Evolutionary conservation across 2,329 filamentous ascomycete species (phyloP).

Genomic region (Calonectria multiphialidica): DNA sequence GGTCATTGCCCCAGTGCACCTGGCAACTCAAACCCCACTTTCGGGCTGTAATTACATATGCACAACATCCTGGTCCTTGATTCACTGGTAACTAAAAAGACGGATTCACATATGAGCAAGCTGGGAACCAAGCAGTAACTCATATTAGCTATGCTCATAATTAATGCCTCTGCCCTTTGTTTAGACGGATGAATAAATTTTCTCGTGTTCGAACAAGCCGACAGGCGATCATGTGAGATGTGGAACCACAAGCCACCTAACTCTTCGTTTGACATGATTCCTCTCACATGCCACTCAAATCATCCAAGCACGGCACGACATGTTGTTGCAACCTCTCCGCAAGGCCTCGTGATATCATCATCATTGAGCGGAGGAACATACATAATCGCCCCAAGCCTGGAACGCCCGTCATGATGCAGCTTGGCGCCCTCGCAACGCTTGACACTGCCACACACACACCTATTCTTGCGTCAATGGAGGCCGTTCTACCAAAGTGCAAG

Average conservation of each 20-base stretch:
- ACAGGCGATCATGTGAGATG: background rate
- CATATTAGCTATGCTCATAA: background rate
- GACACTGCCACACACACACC: slow-evolving; percentile 13
- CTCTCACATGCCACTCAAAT: background rate
- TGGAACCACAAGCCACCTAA: background rate
- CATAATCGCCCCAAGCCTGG: background rate
- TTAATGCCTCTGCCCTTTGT: background rate
- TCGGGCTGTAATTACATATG: slow-evolving; percentile 16
- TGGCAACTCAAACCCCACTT: slow-evolving; percentile 13
- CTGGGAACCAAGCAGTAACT: background rate
- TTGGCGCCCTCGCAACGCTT: background rate
- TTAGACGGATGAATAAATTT: background rate
- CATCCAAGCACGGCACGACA: background rate
- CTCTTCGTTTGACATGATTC: background rate
- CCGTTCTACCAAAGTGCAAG: background rate
- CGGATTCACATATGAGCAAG: background rate
- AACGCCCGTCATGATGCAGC: background rate
- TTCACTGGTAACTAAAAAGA: background rate
- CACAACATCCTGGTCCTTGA: slow-evolving; percentile 11
- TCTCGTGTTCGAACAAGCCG: background rate
- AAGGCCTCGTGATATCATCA: background rate
- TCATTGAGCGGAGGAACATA: background rate
- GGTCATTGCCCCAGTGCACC: slow-evolving; percentile 16
- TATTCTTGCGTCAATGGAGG: background rate
- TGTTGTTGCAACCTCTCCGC: background rate